Evolutionary conservation across 2,329 filamentous ascomycete species (phyloP).

Genomic region (Fusarium setosum): DNA sequence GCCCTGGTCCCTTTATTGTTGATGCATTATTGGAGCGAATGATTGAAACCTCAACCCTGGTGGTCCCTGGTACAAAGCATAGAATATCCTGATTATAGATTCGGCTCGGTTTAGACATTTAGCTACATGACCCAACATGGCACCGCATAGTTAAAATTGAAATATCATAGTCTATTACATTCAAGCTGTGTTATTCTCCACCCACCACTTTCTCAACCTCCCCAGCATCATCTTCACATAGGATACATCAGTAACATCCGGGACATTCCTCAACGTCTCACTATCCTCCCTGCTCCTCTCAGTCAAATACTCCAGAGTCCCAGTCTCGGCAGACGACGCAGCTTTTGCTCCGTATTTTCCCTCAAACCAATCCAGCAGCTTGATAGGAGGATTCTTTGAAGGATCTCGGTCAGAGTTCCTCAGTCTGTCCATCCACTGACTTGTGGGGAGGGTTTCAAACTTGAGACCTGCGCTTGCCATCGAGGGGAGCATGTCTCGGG

Average conservation of each 20-base stretch:
- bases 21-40: background rate
- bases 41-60: no score
- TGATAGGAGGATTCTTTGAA: conserved; percentile 60
- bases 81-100: no score
- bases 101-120: background rate
- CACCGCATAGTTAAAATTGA: background rate
- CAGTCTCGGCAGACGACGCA: conserved; percentile 17
- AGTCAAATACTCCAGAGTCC: conserved; percentile 26
- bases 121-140: background rate
- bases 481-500: conserved; percentile 59
- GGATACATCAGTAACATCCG: conserved; percentile 25
- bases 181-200: background rate
- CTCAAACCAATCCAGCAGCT: conserved; percentile 64
- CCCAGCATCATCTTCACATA: conserved; percentile 30
- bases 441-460: conserved; percentile 56
- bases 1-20: background rate
- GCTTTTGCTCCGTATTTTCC: conserved; percentile 39
- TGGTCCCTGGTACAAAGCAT: no score
- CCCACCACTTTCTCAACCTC: conserved; percentile 15
- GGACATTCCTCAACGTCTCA: conserved; percentile 24
- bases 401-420: conserved; percentile 57
- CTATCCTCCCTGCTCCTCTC: conserved; percentile 30
- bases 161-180: background rate
- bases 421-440: conserved; percentile 57
- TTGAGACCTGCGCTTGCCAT: conserved; percentile 56